Conservation (phyloP, 202 grass and related monocot genomes). For the Schoenoplectus tabernaemontani region DNA sequence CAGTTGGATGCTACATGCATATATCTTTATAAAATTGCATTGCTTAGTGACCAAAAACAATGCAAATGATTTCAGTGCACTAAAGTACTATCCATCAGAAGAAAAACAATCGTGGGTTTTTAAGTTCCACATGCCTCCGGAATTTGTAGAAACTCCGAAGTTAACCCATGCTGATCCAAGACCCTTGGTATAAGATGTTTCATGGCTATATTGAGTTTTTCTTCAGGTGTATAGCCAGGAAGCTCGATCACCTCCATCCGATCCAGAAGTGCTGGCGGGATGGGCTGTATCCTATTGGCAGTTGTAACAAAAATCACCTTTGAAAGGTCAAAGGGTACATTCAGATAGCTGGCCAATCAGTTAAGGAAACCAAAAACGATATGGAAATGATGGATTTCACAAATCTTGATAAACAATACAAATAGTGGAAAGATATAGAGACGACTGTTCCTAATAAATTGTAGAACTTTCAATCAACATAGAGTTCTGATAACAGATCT, state of each 20-base stretch:
- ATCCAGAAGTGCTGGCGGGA: conserved; percentile 83
- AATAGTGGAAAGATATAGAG: neutral
- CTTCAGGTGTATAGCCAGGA: conserved; percentile 94
- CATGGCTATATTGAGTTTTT: conserved; percentile 94
- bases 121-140: conserved; percentile 55
- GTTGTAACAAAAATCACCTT: conserved; percentile 97
- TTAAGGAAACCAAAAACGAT: conserved; percentile 3
- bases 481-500: neutral
- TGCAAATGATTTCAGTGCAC: neutral
- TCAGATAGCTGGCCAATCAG: conserved; percentile 64
- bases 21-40: neutral
- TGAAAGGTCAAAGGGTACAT: conserved; percentile 94
- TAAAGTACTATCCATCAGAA: neutral
- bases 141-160: conserved; percentile 77
- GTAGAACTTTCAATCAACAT: neutral
- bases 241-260: conserved; percentile 98
- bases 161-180: conserved; percentile 89
- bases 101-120: neutral
- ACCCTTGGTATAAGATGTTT: conserved; percentile 99
- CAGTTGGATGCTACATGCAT: neutral
- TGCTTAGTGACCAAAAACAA: conserved; percentile 14
- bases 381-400: neutral
- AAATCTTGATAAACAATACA: conserved; percentile 6
- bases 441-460: neutral
- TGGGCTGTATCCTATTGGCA: conserved; percentile 88